Evolutionary conservation across 2,329 filamentous ascomycete genomes (phyloP).

Genomic region (Colletotrichum sp.): DNA sequence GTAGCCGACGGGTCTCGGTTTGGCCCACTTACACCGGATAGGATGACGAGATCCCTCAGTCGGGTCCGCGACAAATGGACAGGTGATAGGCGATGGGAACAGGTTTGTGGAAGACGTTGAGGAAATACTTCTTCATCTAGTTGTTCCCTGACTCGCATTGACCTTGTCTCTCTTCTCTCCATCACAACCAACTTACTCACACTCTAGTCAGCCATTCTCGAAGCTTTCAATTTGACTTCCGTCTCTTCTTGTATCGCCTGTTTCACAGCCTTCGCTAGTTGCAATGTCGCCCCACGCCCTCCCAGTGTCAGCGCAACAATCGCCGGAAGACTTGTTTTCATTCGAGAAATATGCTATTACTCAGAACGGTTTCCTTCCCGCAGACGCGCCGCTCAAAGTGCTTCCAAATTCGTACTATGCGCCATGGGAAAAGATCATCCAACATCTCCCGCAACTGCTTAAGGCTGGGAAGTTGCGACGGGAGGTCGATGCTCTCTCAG

Average conservation of each 20-base stretch:
- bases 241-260: background rate
- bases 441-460: slow-evolving; percentile 71
- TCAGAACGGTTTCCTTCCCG: slow-evolving; percentile 78
- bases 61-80: background rate
- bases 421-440: slow-evolving; percentile 77
- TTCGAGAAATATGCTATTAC: slow-evolving; percentile 43
- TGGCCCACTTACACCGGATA: background rate
- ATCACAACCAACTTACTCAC: background rate
- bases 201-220: background rate
- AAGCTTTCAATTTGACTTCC: background rate
- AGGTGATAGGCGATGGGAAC: background rate
- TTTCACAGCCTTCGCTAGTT: background rate
- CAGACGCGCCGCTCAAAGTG: slow-evolving; percentile 66
- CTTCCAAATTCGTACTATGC: slow-evolving; percentile 77
- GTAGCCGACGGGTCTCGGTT: slow-evolving; percentile 19
- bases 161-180: background rate
- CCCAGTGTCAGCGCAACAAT: slow-evolving; percentile 10
- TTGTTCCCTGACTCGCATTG: background rate
- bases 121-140: slow-evolving; percentile 5
- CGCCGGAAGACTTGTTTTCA: slow-evolving; percentile 12
- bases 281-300: slow-evolving; percentile 50
- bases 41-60: background rate
- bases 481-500: slow-evolving; percentile 68
- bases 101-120: background rate
- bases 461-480: slow-evolving; percentile 67